Conservation (phyloP, 2,329 filamentous ascomycete species). For the Daldinia sp. region DNA sequence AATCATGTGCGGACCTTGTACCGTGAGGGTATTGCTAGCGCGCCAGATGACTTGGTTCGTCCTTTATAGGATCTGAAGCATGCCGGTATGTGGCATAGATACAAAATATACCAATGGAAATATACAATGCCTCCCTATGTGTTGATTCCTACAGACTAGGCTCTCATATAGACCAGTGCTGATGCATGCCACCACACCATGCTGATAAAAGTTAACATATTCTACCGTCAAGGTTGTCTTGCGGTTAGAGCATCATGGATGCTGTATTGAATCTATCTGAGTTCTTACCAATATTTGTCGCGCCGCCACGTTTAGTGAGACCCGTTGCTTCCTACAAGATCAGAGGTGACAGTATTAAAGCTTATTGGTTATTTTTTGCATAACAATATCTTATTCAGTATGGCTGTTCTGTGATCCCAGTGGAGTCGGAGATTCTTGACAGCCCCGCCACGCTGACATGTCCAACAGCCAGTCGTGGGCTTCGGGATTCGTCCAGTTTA, state of each 20-base stretch:
- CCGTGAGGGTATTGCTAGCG: constrained; percentile 15
- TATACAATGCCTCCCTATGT: constrained; percentile 20
- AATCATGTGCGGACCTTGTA: constrained; percentile 32
- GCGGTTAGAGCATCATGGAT: constrained; percentile 9
- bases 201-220: constrained; percentile 29
- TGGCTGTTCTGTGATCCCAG: constrained; percentile 34
- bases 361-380: constrained; percentile 30
- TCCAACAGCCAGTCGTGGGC: constrained; percentile 38
- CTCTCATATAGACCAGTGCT: constrained; percentile 30
- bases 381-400: constrained; percentile 36
- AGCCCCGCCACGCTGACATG: constrained; percentile 46
- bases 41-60: constrained; percentile 25
- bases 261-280: not conserved
- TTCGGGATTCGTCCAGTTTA: constrained; percentile 30
- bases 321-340: constrained; percentile 24
- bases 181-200: constrained; percentile 43
- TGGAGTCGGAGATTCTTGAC: constrained; percentile 39
- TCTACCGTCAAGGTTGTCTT: constrained; percentile 29
- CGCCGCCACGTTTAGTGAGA: constrained; percentile 27
- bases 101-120: constrained; percentile 15
- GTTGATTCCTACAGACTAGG: constrained; percentile 38
- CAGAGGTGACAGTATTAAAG: constrained; percentile 1
- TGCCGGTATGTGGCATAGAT: constrained; percentile 39
- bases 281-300: constrained; percentile 8
- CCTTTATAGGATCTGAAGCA: constrained; percentile 32